A percentile compares a stretch with the other conserved stretches of the same genome.
Evolutionary conservation across 75 land plant species (phyloP).

Genomic region (Cunninghamia lanceolata): DNA sequence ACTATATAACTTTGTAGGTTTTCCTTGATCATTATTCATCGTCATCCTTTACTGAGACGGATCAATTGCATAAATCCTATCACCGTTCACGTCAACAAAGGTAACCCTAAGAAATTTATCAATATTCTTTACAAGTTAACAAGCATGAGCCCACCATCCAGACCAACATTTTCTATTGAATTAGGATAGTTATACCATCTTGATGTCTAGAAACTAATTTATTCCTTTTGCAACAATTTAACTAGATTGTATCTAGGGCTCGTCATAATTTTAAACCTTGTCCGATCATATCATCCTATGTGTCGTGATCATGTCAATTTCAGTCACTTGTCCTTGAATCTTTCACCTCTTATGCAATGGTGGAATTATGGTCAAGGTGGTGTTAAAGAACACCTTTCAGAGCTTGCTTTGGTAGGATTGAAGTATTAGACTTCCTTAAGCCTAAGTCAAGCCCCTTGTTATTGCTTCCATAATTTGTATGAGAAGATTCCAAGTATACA

Average conservation of each 20-base stretch:
- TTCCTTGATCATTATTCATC: slow-evolving; percentile 2
- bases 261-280: slow-evolving; percentile 26
- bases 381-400: too few relatives aligned
- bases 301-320: too few relatives aligned
- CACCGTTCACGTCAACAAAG: slow-evolving; percentile 77
- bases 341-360: too few relatives aligned
- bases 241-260: slow-evolving; percentile 50
- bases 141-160: slow-evolving; percentile 49
- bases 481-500: too few relatives aligned
- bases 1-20: slow-evolving; percentile 42
- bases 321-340: too few relatives aligned
- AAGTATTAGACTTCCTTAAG: too few relatives aligned
- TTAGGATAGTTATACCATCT: neutral
- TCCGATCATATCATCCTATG: slow-evolving; percentile 47
- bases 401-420: too few relatives aligned
- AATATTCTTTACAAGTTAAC: slow-evolving; percentile 38
- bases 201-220: slow-evolving; percentile 2
- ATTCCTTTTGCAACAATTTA: slow-evolving; percentile 34
- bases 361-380: too few relatives aligned
- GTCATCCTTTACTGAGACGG: slow-evolving; percentile 16
- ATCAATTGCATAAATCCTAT: slow-evolving; percentile 39
- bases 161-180: slow-evolving; percentile 15
- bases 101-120: slow-evolving; percentile 76
- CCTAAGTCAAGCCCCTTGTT: too few relatives aligned
- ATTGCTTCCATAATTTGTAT: too few relatives aligned